phyloP scores from a whole-genome alignment of 2,329 filamentous ascomycete species.

The Beauveria caledonica region DNA sequence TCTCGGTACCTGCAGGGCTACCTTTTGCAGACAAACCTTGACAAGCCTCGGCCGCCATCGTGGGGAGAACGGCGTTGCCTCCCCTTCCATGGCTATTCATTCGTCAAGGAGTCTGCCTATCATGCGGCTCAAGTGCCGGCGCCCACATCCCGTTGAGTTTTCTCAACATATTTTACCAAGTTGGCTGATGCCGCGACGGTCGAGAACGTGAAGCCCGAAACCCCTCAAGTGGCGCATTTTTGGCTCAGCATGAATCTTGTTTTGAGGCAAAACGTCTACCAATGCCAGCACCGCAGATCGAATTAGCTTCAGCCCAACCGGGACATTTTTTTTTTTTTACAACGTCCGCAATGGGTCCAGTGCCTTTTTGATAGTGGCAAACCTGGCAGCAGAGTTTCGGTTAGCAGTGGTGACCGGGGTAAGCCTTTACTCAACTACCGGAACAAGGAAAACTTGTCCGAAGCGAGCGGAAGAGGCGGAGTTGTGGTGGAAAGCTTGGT shows the following conservation, averaged over 20 bases:
- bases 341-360: too few species aligned
- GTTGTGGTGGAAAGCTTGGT: too few species aligned
- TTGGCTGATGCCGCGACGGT: background rate
- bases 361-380: too few species aligned
- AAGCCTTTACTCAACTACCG: too few species aligned
- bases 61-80: background rate
- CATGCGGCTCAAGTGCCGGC: background rate
- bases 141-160: background rate
- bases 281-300: background rate
- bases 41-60: too few species aligned
- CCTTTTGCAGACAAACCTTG: background rate
- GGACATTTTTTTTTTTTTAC: background rate
- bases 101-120: background rate
- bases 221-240: background rate
- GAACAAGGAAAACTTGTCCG: too few species aligned
- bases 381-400: too few species aligned
- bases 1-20: background rate
- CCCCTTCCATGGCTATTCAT: background rate
- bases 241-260: background rate
- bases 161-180: too few species aligned
- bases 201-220: too few species aligned
- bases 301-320: background rate
- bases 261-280: background rate
- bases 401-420: too few species aligned
- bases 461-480: too few species aligned